Evolutionary conservation across 257 asterid species (phyloP).

Genomic region (Solanum virginianum): DNA sequence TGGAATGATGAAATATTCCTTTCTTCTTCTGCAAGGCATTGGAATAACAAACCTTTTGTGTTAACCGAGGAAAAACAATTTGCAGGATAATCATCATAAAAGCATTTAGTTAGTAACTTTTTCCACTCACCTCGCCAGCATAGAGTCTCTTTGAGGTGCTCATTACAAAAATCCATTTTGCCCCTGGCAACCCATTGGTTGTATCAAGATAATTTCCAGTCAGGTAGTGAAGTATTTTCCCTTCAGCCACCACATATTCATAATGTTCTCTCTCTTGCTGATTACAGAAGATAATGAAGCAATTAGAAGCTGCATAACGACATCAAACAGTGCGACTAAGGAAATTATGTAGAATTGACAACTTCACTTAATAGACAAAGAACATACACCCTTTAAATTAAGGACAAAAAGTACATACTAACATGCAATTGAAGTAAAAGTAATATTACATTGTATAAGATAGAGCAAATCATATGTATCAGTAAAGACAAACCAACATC

Average conservation of each 20-base stretch:
- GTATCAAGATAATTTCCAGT: conserved; percentile 57
- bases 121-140: conserved; percentile 54
- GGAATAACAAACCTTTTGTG: not conserved
- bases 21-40: conserved; percentile 61
- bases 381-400: not conserved
- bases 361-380: not conserved
- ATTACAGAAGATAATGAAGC: not conserved
- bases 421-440: not conserved
- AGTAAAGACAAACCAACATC: not conserved
- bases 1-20: conserved; percentile 89
- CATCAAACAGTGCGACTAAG: not conserved
- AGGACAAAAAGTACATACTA: not conserved
- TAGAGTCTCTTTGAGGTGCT: conserved; percentile 80
- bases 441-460: not conserved
- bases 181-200: conserved; percentile 26
- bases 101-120: not conserved
- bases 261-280: conserved; percentile 84
- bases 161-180: conserved; percentile 91
- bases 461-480: not conserved
- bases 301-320: not conserved
- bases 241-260: conserved; percentile 50
- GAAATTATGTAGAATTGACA: not conserved
- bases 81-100: conserved; percentile 1
- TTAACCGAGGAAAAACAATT: not conserved
- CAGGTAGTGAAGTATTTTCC: conserved; percentile 41